Evolutionary conservation across 768 basidiomycete genomes (phyloP), one percentile per base, ranked within the genome.

Genomic region (Terana coerulea): DNA sequence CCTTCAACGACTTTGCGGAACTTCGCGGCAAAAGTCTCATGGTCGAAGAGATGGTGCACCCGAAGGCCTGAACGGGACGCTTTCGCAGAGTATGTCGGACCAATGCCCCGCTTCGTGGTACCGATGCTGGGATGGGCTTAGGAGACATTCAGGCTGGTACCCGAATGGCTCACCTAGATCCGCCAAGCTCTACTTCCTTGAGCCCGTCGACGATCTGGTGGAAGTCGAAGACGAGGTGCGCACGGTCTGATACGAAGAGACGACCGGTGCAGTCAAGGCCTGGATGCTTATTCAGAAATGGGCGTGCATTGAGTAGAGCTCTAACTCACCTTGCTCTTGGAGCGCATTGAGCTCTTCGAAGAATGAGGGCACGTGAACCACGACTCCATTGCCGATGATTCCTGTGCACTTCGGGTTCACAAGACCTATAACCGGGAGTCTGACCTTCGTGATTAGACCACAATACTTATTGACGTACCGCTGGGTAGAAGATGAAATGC

Each of bases 151-250:
- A 19, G 43, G 11, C 2, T 2, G 8, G 31, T 30, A 15, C 15
- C 11, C 17, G 34, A 35, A 35, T 17, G 17, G 34, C 34, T 35
- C 17, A 35, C 14, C 14, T 35, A 8, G 17, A 3, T 35, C 34
- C 2, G 17, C 34, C 17, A 14, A 19, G 36, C 37, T 14, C 17
- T 39, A 31, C 45, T 46, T 46, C 45, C 45, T 46, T 46, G 45
- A 99, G 73, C 5, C 97, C 97, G 65, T 99, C 97, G 25, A 98
- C 97, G 63, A 98, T 98, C 74, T 99, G 97, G 71, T 99, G 97
- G 69, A 99, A 98, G 67, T 98, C 97, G 64, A 99, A 94, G 29
- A 99, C 97, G 54, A 99, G 84, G 57, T 95, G 92, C 3, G 97
- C 92, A 56, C 97, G 86, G 71, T 98, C 94, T 22, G 95, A 98